Evolutionary conservation across 2,329 filamentous ascomycete genomes (phyloP).

Genomic region (Podosphaera aphanis): DNA sequence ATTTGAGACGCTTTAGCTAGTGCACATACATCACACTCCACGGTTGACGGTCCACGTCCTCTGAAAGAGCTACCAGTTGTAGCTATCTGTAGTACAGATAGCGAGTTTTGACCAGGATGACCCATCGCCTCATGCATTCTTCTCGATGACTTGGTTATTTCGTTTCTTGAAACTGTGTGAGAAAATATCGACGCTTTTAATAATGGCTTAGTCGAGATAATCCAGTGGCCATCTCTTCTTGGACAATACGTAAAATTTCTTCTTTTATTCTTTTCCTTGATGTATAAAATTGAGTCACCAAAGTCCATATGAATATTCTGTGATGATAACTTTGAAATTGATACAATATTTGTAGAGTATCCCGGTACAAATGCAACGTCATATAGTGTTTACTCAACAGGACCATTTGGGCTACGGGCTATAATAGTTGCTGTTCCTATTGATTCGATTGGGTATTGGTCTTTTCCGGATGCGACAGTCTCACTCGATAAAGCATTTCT

Average conservation of each 20-base stretch:
- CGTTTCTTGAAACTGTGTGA: background rate
- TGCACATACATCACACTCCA: too few species aligned
- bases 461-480: background rate
- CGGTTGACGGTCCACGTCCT: too few species aligned
- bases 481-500: background rate
- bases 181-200: background rate
- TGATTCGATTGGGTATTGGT: background rate
- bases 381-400: background rate
- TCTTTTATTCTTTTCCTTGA: too few species aligned
- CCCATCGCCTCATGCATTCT: too few species aligned
- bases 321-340: background rate
- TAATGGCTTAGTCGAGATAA: too few species aligned
- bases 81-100: too few species aligned
- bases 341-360: background rate
- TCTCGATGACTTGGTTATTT: background rate
- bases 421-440: background rate
- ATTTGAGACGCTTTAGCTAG: too few species aligned
- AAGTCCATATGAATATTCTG: background rate
- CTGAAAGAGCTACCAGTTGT: too few species aligned
- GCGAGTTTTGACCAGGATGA: too few species aligned
- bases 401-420: background rate
- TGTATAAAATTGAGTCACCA: too few species aligned
- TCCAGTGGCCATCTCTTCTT: too few species aligned
- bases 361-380: background rate
- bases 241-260: too few species aligned